Evolutionary conservation across 192 early-diverging fungal genomes (phyloP).

Genomic region (Spizellomyces punctatus): DNA sequence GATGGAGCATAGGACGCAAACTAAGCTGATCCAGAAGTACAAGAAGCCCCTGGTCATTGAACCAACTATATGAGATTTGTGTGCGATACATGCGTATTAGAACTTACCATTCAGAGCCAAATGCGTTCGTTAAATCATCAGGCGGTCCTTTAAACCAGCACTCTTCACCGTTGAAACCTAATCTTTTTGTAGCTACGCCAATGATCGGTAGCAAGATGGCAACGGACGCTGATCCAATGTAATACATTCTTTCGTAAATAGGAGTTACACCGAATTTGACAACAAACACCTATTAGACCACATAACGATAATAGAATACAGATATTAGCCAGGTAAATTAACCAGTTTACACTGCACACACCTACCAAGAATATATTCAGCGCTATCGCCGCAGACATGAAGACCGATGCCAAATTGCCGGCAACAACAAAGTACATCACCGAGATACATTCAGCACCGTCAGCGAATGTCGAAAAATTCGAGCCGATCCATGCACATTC

Average conservation of each 20-base stretch:
- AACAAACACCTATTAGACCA: not conserved
- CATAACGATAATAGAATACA: too few relatives aligned
- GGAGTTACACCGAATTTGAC: conserved; percentile 6
- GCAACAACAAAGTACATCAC: not conserved
- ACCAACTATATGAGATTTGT: not conserved
- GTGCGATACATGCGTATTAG: not conserved
- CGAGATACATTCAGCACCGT: not conserved
- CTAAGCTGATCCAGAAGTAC: not conserved
- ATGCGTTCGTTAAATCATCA: too few relatives aligned
- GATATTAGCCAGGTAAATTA: too few relatives aligned
- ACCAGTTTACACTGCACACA: too few relatives aligned
- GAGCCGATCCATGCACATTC: not conserved
- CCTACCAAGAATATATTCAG: conserved; percentile 7
- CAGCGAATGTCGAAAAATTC: not conserved
- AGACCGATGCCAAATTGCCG: not conserved
- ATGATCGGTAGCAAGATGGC: conserved; percentile 4
- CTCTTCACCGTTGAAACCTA: conserved; percentile 8
- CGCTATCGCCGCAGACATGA: not conserved
- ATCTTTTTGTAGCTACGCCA: not conserved
- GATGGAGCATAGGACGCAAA: not conserved
- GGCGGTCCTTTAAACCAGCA: conserved; percentile 5
- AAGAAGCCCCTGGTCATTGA: not conserved
- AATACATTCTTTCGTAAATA: conserved; percentile 1
- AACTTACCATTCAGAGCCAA: not conserved
- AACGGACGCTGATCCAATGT: not conserved